These are phyloP conservation scores for Cryptococcus neoformans DNA, from an alignment of 1,284 basidiomycete species.

Conservation along the genomic window DNA sequence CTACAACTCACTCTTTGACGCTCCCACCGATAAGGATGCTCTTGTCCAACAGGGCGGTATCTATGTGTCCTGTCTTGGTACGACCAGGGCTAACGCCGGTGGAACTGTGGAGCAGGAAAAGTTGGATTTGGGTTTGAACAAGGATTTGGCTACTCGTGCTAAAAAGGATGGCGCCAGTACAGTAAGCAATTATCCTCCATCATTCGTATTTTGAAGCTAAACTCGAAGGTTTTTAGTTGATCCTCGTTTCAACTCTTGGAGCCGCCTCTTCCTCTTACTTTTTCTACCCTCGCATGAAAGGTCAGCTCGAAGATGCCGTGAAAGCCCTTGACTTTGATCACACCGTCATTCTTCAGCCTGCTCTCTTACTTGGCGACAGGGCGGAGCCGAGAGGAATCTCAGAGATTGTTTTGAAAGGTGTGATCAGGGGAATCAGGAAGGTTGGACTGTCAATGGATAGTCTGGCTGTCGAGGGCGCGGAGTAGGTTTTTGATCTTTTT, in stretches of 20 bases:
- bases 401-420: slow-evolving; percentile 14
- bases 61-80: slow-evolving; percentile 41
- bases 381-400: slow-evolving; percentile 10
- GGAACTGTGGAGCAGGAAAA: slow-evolving; percentile 30
- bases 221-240: slow-evolving; percentile 18
- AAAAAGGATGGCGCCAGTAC: slow-evolving; percentile 38
- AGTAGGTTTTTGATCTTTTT: slow-evolving; percentile 17
- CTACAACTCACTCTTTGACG: slow-evolving; percentile 23
- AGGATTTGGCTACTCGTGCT: slow-evolving; percentile 37
- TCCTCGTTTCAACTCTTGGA: slow-evolving; percentile 40
- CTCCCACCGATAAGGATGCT: slow-evolving; percentile 6
- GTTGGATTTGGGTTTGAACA: slow-evolving; percentile 42
- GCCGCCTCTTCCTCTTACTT: slow-evolving; percentile 22
- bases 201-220: background rate
- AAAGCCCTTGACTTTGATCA: slow-evolving; percentile 34
- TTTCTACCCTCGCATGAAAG: slow-evolving; percentile 42
- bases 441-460: slow-evolving; percentile 20
- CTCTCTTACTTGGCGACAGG: slow-evolving; percentile 34
- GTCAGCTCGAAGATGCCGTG: slow-evolving; percentile 40
- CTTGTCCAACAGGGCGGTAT: slow-evolving; percentile 21
- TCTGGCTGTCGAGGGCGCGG: slow-evolving; percentile 22
- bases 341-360: slow-evolving; percentile 42
- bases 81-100: slow-evolving; percentile 39
- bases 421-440: slow-evolving; percentile 16
- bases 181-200: slow-evolving; percentile 20